Conservation (phyloP, 1,139 yeast genomes). For the Yamadazyma diospyri region DNA sequence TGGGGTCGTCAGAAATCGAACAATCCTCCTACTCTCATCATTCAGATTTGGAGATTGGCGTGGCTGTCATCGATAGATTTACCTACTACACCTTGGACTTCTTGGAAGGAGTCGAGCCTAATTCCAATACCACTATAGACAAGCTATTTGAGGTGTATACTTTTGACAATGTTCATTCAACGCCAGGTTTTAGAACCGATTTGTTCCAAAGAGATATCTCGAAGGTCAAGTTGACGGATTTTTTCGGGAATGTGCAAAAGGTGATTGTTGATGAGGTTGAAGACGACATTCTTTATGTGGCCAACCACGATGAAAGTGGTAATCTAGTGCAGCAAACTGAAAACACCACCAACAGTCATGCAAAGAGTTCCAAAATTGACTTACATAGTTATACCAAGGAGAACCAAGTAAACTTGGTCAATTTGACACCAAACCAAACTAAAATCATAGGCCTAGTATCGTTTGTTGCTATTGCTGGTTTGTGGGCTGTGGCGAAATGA, state of each 20-base stretch:
- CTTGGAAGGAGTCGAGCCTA: constrained; percentile 74
- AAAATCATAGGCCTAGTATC: constrained; percentile 17
- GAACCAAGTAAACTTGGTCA: constrained; percentile 14
- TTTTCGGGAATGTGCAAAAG: constrained; percentile 90
- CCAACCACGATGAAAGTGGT: constrained; percentile 25
- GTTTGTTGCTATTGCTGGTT: constrained; percentile 16
- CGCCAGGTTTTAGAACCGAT: constrained; percentile 87
- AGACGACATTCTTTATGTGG: constrained; percentile 36
- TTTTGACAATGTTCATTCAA: constrained; percentile 81
- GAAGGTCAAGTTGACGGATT: constrained; percentile 81
- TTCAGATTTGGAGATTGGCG: constrained; percentile 93
- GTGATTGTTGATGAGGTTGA: constrained; percentile 65
- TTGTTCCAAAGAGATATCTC: constrained; percentile 64
- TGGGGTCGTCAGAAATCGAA: constrained; percentile 86
- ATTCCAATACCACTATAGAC: constrained; percentile 70
- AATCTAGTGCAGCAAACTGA: constrained; percentile 3
- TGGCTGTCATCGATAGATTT: constrained; percentile 94
- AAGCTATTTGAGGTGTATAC: constrained; percentile 84
- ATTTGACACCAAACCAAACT: constrained; percentile 16
- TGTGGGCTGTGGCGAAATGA: constrained; percentile 21
- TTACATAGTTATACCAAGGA: constrained; percentile 11
- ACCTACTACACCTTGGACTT: constrained; percentile 90
- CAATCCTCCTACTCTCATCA: constrained; percentile 95
- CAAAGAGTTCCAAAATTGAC: constrained; percentile 8
- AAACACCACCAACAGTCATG: constrained; percentile 3